Evolutionary conservation across 768 basidiomycete species (phyloP), one percentile per base, ranked within the genome.

Genomic region (Amanita molliuscula): DNA sequence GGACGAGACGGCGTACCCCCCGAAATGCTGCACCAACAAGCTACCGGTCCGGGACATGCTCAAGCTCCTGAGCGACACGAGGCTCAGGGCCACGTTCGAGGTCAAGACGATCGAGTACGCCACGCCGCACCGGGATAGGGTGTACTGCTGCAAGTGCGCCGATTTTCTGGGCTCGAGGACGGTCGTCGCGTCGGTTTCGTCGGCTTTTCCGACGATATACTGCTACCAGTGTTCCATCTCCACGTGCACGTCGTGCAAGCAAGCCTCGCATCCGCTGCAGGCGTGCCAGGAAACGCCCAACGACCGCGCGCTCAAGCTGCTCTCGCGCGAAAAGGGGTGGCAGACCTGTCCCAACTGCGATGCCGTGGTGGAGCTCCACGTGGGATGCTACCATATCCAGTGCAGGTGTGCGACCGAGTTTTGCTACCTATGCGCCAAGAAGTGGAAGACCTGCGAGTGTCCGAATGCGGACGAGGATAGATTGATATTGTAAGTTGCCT

Each of bases 331-430:
- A 28, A 53, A 73, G 42, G 64, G 65, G 9, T 84, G 79, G 81
- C 78, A 82, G 55, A 82, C 78, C 0, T 84, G 82, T 57, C 81
- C 81, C 0, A 69, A 69, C 4, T 84, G 82, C 56, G 56, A 67
- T 4, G 64, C 69, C 13, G 67, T 84, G 43, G 70, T 84, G 34
- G 82, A 84, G 54, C 68, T 81, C 13, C 57, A 64, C 15, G 56
- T 67, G 4, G 82, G 82, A 0, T 84, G 82, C 53, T 79, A 74
- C 59, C 82, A 84, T 44, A 82, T 84, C 65, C 80, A 73, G 11
- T 84, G 82, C 53, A 68, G 71, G 18, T 82, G 81, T 58, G 61
- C 67, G 5, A 65, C 69, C 0, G 59, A 84, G 54, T 84, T 84
- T 60, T 84, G 82, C 56, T 84, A 86, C 57, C 44, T 79, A 7